A percentile compares a stretch with the other conserved stretches of the same genome.
These are phyloP conservation scores for Colletotrichum sojae DNA, from an alignment of 2,329 filamentous ascomycete species.

Conservation along the genomic window DNA sequence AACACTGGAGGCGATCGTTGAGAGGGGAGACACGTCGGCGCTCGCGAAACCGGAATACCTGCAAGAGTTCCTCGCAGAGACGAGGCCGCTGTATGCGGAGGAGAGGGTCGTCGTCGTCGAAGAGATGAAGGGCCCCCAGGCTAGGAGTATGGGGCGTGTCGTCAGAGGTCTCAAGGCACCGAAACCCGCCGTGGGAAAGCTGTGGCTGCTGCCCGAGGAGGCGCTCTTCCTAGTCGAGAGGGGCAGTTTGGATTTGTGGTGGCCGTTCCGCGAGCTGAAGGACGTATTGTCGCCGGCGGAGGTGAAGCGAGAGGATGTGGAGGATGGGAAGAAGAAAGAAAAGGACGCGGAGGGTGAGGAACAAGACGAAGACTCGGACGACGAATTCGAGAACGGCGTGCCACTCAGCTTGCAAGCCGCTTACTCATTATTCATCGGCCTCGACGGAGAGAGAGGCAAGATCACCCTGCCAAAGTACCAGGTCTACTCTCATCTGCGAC, in stretches of 20 bases:
- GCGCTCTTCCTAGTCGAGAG: conserved; percentile 90
- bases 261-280: conserved; percentile 73
- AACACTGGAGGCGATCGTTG: conserved; percentile 22
- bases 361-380: conserved; percentile 48
- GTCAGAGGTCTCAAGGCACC: conserved; percentile 68
- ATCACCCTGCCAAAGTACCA: conserved; percentile 84
- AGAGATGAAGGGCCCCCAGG: conserved; percentile 78
- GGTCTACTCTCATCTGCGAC: conserved; percentile 88
- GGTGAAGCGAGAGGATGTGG: conserved; percentile 44
- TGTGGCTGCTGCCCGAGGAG: conserved; percentile 94
- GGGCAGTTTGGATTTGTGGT: conserved; percentile 89
- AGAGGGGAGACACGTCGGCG: conserved; percentile 28
- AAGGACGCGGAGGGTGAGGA: conserved; percentile 44
- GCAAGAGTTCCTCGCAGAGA: conserved; percentile 33
- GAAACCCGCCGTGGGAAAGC: conserved; percentile 68
- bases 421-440: conserved; percentile 86
- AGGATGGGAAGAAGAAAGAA: conserved; percentile 44
- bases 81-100: conserved; percentile 51
- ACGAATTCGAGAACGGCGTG: conserved; percentile 74
- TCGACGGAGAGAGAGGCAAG: conserved; percentile 73
- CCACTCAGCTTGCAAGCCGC: conserved; percentile 93
- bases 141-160: conserved; percentile 81
- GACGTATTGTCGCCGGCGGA: conserved; percentile 59
- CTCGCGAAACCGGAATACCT: conserved; percentile 37
- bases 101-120: conserved; percentile 77